phyloP scores from a whole-genome alignment of 2,329 filamentous ascomycete species.

The Penicillium sp. region DNA sequence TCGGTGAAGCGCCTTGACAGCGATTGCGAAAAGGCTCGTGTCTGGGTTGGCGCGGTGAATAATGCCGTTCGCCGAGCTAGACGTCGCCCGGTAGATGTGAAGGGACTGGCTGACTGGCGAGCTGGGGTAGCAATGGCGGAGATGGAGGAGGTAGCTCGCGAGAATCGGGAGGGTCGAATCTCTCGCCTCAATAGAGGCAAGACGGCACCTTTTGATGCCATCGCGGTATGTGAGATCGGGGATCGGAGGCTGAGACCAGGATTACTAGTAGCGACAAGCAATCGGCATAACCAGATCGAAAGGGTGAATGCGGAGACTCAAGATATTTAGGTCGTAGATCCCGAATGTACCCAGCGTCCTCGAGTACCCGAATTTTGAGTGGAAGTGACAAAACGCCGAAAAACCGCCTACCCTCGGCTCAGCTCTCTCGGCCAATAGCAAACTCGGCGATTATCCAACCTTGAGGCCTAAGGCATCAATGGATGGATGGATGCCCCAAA shows the following conservation, averaged over 20 bases:
- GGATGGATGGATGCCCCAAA: background rate
- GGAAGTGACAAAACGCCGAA: conserved; percentile 18
- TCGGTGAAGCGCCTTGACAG: conserved; percentile 41
- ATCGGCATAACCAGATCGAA: conserved; percentile 15
- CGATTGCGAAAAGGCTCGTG: conserved; percentile 46
- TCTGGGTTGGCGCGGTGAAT: conserved; percentile 28
- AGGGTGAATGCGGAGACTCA: conserved; percentile 2
- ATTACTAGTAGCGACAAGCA: conserved; percentile 10
- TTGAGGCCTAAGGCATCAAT: conserved; percentile 1
- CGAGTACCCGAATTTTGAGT: conserved; percentile 27
- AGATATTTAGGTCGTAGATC: conserved; percentile 5
- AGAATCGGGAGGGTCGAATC: conserved; percentile 30
- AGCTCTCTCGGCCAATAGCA: conserved; percentile 24
- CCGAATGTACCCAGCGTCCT: conserved; percentile 7
- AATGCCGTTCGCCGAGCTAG: conserved; percentile 19
- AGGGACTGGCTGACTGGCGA: conserved; percentile 17
- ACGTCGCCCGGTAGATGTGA: conserved; percentile 18
- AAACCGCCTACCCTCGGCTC: conserved; percentile 24
- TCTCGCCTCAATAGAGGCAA: conserved; percentile 44
- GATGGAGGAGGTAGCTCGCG: conserved; percentile 26
- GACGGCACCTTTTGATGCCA: conserved; percentile 42
- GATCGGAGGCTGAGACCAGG: background rate
- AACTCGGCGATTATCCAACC: conserved; percentile 24
- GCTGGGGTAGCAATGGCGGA: conserved; percentile 19
- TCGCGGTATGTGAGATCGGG: conserved; percentile 15